Percentiles rank a stretch among this genome's conserved stretches.
Evolutionary conservation across 352 stramenopile species (phyloP).

Genomic region (Globisporangium rhizosaccharum): DNA sequence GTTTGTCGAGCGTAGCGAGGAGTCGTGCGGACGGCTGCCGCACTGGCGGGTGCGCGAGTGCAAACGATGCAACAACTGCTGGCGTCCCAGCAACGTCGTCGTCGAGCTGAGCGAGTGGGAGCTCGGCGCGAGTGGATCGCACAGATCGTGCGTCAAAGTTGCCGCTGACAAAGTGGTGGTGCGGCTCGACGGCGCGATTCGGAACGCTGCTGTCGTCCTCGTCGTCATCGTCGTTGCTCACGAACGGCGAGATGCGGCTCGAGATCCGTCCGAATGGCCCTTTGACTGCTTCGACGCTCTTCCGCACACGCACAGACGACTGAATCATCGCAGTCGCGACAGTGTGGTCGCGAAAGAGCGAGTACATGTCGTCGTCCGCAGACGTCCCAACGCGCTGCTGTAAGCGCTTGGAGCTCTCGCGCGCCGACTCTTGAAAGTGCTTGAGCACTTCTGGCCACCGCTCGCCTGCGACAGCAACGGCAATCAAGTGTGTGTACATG

Average conservation of each 20-base stretch:
- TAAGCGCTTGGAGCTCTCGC: conserved; percentile 37
- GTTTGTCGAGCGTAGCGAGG: background rate
- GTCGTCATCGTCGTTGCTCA: conserved; percentile 1
- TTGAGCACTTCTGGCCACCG: conserved; percentile 69
- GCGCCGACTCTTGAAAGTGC: conserved; percentile 52
- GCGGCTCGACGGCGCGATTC: background rate
- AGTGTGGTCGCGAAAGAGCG: conserved; percentile 18
- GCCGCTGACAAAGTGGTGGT: conserved; percentile 11
- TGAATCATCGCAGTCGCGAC: conserved; percentile 28
- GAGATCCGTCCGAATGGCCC: background rate
- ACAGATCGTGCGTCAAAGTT: conserved; percentile 7
- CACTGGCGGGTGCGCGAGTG: background rate
- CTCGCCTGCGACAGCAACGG: conserved; percentile 22
- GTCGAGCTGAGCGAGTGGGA: conserved; percentile 6
- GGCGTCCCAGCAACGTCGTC: background rate
- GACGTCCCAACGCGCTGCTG: conserved; percentile 23
- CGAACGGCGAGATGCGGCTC: conserved; percentile 17
- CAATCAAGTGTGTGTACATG: background rate
- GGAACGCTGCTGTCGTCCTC: background rate
- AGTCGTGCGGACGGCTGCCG: background rate
- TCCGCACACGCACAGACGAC: conserved; percentile 21
- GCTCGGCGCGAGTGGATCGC: background rate
- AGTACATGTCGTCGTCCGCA: conserved; percentile 15
- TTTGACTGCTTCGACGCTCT: conserved; percentile 9
- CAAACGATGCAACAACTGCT: background rate